Evolutionary conservation across 2,329 filamentous ascomycete genomes (phyloP), one percentile per base, ranked within the genome.

Genomic region (Fusarium sp.): DNA sequence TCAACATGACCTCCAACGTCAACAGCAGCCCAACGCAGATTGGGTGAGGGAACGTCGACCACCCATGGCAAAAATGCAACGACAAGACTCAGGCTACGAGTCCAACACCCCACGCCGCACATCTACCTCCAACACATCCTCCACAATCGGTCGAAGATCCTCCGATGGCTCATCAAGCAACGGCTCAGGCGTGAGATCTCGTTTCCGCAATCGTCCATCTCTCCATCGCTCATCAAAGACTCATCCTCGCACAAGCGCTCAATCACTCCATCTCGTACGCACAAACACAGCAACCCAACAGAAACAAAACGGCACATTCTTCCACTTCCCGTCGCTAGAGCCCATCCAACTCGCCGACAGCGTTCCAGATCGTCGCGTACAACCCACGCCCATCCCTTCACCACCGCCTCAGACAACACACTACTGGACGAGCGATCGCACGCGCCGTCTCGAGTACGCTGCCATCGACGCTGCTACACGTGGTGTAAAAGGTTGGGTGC

Each of bases 381-480:
- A 69, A 23, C 69, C 65, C 21, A 69, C 62, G 42, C 68, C 74
- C 2, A 60, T 78, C 4, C 80, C 81, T 34, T 78, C 82, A 4
- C 81, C 82, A 3, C 88, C 87, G 3, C 88, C 87, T 6, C 84
- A 85, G 69, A 90, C 89, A 4, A 87, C 87, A 2, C 87, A 90
- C 74, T 91, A 90, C 78, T 91, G 89, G 89, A 90, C 88, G 2
- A 90, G 87, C 72, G 87, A 90, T 74, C 83, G 82, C 55, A 90
- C 88, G 0, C 83, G 89, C 5, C 82, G 88, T 13, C 82, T 90
- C 5, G 89, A 91, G 79, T 91, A 91, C 71, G 89, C 88, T 0
- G 89, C 89, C 58, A 91, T 91, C 42, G 89, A 91, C 51, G 88
- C 88, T 0, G 88, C 88, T 3, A 86, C 84, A 37, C 82, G 83